Percentiles rank a stretch among this genome's conserved stretches.
Evolutionary conservation across 495 filamentous ascomycete species (phyloP).

Genomic region (Trichoderma asperelloides): DNA sequence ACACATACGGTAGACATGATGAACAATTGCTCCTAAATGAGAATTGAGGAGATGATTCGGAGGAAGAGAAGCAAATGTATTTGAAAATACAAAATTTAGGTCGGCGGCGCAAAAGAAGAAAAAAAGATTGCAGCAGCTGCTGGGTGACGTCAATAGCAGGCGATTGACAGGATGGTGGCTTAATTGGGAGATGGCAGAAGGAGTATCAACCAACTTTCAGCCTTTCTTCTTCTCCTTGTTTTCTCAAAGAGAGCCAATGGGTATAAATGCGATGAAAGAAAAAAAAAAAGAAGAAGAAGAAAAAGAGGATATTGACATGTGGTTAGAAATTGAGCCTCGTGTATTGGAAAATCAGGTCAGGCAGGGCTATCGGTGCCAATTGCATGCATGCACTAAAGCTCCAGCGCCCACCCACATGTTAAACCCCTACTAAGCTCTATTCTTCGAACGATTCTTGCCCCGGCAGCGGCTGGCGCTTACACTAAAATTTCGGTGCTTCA

Average conservation of each 20-base stretch:
- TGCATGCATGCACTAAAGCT: background rate
- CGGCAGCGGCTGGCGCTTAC: background rate
- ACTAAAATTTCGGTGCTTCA: background rate
- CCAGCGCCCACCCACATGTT: no score
- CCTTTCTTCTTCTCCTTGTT: background rate
- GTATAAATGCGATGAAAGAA: background rate
- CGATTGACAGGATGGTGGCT: background rate
- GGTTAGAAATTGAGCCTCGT: no score
- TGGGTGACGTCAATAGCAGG: background rate
- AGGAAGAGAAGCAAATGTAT: background rate
- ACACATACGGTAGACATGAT: constrained; percentile 1
- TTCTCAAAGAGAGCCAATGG: no score
- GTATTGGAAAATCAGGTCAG: no score
- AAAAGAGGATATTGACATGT: no score
- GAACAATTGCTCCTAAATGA: background rate
- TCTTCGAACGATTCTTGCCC: no score
- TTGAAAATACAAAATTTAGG: background rate
- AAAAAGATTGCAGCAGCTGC: background rate
- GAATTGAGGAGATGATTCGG: background rate
- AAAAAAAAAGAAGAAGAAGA: no score
- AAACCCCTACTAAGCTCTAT: no score
- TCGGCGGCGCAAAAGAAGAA: background rate
- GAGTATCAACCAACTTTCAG: background rate
- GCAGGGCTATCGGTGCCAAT: no score
- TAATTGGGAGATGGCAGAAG: background rate